Conservation (phyloP, 2,329 filamentous ascomycete genomes). For the Cladosporium sp. region DNA sequence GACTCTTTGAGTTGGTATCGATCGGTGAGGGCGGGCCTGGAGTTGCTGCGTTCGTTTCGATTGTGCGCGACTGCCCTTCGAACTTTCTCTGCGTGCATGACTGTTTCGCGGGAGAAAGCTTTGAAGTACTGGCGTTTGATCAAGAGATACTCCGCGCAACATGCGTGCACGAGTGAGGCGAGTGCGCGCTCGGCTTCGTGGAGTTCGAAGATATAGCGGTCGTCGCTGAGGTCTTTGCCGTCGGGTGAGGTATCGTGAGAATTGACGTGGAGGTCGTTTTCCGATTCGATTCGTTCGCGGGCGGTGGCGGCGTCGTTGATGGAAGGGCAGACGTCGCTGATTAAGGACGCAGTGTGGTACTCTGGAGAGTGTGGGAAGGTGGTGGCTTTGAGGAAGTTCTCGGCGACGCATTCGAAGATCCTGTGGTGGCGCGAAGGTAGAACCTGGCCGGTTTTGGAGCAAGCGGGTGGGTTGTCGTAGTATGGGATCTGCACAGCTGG, state of each 20-base stretch:
- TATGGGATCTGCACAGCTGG: not conserved
- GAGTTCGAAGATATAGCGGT: conserved; percentile 27
- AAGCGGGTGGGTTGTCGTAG: not conserved
- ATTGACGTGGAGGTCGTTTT: not conserved
- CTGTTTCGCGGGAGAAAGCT: conserved; percentile 16
- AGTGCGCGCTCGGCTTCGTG: conserved; percentile 25
- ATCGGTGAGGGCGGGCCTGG: not conserved
- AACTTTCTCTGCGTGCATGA: conserved; percentile 1
- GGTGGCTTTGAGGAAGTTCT: conserved; percentile 23
- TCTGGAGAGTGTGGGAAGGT: conserved; percentile 26
- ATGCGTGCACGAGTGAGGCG: conserved; percentile 20
- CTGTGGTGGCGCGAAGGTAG: conserved; percentile 16
- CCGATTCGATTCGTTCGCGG: conserved; percentile 19
- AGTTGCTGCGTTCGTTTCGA: not conserved
- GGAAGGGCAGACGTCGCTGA: conserved; percentile 22
- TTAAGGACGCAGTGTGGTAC: conserved; percentile 22
- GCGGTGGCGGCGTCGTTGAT: conserved; percentile 22
- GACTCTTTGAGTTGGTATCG: not conserved
- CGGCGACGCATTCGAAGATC: conserved; percentile 23
- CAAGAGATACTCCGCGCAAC: conserved; percentile 28
- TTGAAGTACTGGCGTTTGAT: conserved; percentile 29
- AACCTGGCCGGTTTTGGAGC: not conserved
- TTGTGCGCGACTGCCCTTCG: not conserved
- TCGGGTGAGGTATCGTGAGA: conserved; percentile 12
- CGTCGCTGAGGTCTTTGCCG: conserved; percentile 15